Base-by-base conservation (phyloP, 2,329 filamentous ascomycete species). In the Dactylellina haptotyla region DNA sequence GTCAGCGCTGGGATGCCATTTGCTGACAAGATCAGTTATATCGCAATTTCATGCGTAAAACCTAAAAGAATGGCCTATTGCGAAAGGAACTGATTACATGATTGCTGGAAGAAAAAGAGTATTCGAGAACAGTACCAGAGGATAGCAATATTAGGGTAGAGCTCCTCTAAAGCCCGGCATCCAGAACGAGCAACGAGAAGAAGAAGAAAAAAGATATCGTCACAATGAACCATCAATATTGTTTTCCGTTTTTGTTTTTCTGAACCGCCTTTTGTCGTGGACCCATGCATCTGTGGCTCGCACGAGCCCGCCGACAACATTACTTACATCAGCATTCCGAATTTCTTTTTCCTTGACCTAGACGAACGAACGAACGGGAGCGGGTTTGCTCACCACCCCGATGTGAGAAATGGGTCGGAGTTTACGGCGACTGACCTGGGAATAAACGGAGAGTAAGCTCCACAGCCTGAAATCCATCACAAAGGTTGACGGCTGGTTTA, bases 371-470 rank as follows among this genome's bases (percentile, higher is more conserved):
- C n/a, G n/a, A n/a, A n/a, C n/a, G 66, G 66, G 51, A 50, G 66
- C 66, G 66, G 66, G 25, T 59, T 63, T 64, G 58, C 51, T 64
- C 43, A 45, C 50, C 66, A 57, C 66, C 66, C 66, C 66, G 66
- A 71, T 12, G 56, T 63, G 64, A 43, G 51, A 34, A 37, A 37
- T 48, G 25, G 43, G 58, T 71, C 66, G 66, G 66, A 71, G 58
- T 71, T 71, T 71, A 71, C 66, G 66, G 66, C 58, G 66, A 54
- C 43, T 64, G 43, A 16, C 34, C 59, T 71, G 66, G 66, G 50
- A 58, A 64, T 71, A 71, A 70, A 71, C 66, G 66, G 66, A 71
- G 66, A 58, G 66, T 64, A 46, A 70, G 66, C 57, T 64, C 66
- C 66, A 71, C 57, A 71, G 65, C 65, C 65, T 62, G 51, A 54